phyloP scores from a whole-genome alignment of 352 stramenopile genomes.

The Phytophthora palmivora region DNA sequence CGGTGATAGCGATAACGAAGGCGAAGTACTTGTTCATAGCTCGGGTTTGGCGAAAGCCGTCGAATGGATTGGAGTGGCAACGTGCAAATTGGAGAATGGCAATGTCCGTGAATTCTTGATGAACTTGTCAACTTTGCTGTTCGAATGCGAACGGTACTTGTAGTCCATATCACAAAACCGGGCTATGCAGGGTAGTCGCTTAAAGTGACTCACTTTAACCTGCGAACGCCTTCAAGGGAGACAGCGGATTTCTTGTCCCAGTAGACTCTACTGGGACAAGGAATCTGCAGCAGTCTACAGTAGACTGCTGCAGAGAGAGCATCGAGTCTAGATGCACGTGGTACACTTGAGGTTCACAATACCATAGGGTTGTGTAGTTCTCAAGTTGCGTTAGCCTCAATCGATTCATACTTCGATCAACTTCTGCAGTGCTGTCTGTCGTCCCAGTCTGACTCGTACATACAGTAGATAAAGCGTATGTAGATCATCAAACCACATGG shows the following conservation, averaged over 20 bases:
- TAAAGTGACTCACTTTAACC: too few relatives aligned
- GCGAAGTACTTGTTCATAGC: constrained; percentile 38
- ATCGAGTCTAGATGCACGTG: constrained; percentile 5
- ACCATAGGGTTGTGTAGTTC: constrained; percentile 14
- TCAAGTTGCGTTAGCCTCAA: too few relatives aligned
- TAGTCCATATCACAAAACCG: not conserved
- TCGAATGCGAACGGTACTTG: constrained; percentile 16
- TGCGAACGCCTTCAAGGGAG: too few relatives aligned
- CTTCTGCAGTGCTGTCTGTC: constrained; percentile 2
- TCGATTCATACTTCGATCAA: not conserved
- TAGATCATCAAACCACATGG: too few relatives aligned
- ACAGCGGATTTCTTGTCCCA: too few relatives aligned
- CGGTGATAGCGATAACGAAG: constrained; percentile 11
- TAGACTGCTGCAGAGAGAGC: too few relatives aligned
- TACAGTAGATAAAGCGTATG: too few relatives aligned
- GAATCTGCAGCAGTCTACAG: too few relatives aligned
- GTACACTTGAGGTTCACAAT: constrained; percentile 8
- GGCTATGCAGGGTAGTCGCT: too few relatives aligned
- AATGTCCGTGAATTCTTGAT: too few relatives aligned
- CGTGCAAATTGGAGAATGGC: constrained; percentile 43
- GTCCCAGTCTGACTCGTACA: not conserved
- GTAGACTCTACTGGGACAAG: too few relatives aligned
- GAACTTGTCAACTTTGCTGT: constrained; percentile 26
- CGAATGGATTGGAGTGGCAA: constrained; percentile 9
- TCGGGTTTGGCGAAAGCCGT: not conserved